Conservation (phyloP, 805 yeast genomes). For the Wickerhamiella galacta region DNA sequence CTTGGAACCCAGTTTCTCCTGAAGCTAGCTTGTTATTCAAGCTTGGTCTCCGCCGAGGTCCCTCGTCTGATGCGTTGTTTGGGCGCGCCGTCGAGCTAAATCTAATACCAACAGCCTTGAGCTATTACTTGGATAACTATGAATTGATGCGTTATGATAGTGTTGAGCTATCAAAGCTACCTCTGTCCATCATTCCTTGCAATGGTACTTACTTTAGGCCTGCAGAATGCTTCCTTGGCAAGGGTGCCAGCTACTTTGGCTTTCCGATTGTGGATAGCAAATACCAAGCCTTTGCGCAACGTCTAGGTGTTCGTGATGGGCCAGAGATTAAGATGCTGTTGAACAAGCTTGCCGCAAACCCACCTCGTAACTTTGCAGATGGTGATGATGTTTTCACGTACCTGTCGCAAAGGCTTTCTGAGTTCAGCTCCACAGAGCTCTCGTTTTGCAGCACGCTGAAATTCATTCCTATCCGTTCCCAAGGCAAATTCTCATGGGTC, state of each 20-base stretch:
- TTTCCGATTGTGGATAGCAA: conserved; percentile 16
- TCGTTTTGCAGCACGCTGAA: conserved; percentile 7
- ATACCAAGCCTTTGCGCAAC: conserved; percentile 16
- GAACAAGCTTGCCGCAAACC: conserved; percentile 10
- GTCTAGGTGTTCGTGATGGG: conserved; percentile 18
- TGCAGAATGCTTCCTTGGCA: conserved; percentile 13
- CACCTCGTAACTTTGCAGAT: conserved; percentile 12
- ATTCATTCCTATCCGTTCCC: conserved; percentile 17
- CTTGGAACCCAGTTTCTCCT: conserved; percentile 13
- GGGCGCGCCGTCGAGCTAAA: conserved; percentile 6
- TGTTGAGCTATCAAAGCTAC: conserved; percentile 1
- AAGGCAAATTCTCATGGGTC: conserved; percentile 5
- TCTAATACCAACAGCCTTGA: conserved; percentile 12
- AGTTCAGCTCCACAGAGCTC: conserved; percentile 13
- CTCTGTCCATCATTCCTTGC: conserved; percentile 13
- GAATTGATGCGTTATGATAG: conserved; percentile 13
- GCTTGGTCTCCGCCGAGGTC: conserved; percentile 19
- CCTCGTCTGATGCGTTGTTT: conserved; percentile 16
- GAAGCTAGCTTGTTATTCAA: conserved; percentile 18
- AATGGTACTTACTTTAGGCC: conserved; percentile 11
- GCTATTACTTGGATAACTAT: conserved; percentile 17
- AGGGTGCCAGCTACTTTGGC: conserved; percentile 16
- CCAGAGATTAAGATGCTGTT: conserved; percentile 16
- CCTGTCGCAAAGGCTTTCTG: conserved; percentile 15
- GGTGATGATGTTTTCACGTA: conserved; percentile 18